Evolutionary conservation across 108 stramenopile species (phyloP), one percentile per base, ranked within the genome.

Genomic region (Pseudonitzschia multiseries): DNA sequence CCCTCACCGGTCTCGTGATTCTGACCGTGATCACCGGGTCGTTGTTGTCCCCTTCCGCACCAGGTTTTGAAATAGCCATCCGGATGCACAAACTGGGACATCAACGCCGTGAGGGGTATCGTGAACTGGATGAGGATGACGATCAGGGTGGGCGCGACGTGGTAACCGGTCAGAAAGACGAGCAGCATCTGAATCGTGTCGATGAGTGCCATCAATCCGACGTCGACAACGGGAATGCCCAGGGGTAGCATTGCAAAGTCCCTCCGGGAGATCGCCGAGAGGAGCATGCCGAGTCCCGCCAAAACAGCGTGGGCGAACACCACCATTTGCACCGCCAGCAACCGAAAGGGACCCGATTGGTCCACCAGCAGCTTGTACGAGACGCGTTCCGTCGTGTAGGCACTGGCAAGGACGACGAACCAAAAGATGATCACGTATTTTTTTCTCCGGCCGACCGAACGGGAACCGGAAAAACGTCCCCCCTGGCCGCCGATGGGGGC

Each of bases 321-420:
- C 22, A 94, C 81, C 69, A 88, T 68, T 48, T 88, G 87, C 17
- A 88, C 93, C 8, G 85, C 71, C 36, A 94, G 82, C 21, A 94
- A 57, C 42, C 93, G 84, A 70, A 92, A 94, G 27, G 91, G 91
- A 10, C 88, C 93, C n/a, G 88, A 78, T 20, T 87, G 78, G 75
- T 94, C 93, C 51, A 92, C 88, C 43, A 94, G 48, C 14, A 92
- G 18, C 70, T 94, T 92, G 75, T 90, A 94, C 6, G 90, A 86
- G 26, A 78, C 80, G 66, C 93, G 82, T 66, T 94, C 93, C n/a
- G 71, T 70, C 10, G 91, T 86, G 73, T 94, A 94, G 13, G 84
- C 80, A 21, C 62, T 64, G 20, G 89, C 86, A 1, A 94, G 78
- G 13, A 88, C 60, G 24, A 87, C 29, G 57, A 91, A 91, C 93